Percentiles rank a stretch among this genome's conserved stretches.
Conservation (phyloP, 345 rosid species). For the Luvunga scandens region DNA sequence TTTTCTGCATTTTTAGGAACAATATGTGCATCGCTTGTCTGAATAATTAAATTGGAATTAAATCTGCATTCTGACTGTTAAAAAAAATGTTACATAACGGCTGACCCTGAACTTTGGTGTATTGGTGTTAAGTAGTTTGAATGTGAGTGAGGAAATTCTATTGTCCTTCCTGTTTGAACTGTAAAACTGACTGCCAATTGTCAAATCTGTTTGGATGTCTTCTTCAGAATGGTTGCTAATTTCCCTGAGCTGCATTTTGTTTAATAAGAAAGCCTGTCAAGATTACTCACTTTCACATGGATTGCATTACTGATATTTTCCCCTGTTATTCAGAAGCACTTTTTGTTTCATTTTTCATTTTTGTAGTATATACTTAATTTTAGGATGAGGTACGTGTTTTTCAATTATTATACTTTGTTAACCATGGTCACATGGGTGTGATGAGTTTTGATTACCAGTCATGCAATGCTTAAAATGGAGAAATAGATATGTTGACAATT, state of each 20-base stretch:
- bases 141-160: not conserved
- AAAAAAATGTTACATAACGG: not conserved
- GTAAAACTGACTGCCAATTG: not conserved
- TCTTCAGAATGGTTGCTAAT: not conserved
- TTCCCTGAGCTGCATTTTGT: not conserved
- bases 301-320: not conserved
- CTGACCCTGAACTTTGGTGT: not conserved
- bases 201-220: not conserved
- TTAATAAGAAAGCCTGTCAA: not conserved
- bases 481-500: not conserved
- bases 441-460: no score
- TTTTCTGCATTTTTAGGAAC: conserved; percentile 1
- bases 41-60: not conserved
- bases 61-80: not conserved
- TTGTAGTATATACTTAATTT: not conserved
- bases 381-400: not conserved
- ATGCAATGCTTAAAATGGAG: no score
- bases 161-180: not conserved
- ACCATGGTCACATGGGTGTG: no score
- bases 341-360: not conserved
- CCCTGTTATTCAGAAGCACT: not conserved
- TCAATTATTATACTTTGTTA: not conserved
- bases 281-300: not conserved
- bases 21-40: not conserved
- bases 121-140: not conserved